Percentiles rank a stretch among this genome's conserved stretches.
phyloP scores from a whole-genome alignment of 495 filamentous ascomycete genomes.

The Terfezia boudieri region DNA sequence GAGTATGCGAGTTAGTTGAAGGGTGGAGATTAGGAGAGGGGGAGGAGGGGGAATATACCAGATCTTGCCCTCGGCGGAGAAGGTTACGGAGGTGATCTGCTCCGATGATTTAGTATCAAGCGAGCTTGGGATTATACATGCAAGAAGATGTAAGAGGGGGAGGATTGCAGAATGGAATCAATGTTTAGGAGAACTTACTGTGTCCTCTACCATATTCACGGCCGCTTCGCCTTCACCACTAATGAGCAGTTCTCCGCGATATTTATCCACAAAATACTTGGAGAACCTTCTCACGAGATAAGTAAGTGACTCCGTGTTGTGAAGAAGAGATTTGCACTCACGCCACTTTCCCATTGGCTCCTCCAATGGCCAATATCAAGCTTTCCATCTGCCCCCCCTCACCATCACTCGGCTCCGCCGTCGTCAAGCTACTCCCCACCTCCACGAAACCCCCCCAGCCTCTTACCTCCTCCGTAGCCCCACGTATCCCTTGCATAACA shows the following conservation, averaged over 20 bases:
- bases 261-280: neutral
- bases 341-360: slow-evolving; percentile 4
- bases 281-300: neutral
- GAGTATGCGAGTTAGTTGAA: neutral
- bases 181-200: neutral
- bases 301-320: too few relatives aligned
- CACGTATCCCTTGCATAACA: slow-evolving; percentile 4
- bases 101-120: neutral
- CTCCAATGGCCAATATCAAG: slow-evolving; percentile 5
- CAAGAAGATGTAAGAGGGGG: neutral
- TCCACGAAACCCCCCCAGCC: slow-evolving; percentile 1
- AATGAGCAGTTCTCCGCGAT: neutral
- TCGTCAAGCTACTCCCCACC: slow-evolving; percentile 4
- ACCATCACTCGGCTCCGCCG: slow-evolving; percentile 5
- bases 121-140: slow-evolving; percentile 5
- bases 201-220: slow-evolving; percentile 1
- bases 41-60: slow-evolving; percentile 23
- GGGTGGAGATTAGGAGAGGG: neutral
- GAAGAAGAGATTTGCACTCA: neutral
- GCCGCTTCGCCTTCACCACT: neutral
- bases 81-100: slow-evolving; percentile 10
- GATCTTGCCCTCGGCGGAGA: slow-evolving; percentile 18
- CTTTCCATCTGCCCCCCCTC: slow-evolving; percentile 2
- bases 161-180: neutral
- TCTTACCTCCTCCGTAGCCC: neutral